These are phyloP conservation scores for Incumbomyces delicatus DNA, from an alignment of 2,329 filamentous ascomycete species.

Conservation along the genomic window DNA sequence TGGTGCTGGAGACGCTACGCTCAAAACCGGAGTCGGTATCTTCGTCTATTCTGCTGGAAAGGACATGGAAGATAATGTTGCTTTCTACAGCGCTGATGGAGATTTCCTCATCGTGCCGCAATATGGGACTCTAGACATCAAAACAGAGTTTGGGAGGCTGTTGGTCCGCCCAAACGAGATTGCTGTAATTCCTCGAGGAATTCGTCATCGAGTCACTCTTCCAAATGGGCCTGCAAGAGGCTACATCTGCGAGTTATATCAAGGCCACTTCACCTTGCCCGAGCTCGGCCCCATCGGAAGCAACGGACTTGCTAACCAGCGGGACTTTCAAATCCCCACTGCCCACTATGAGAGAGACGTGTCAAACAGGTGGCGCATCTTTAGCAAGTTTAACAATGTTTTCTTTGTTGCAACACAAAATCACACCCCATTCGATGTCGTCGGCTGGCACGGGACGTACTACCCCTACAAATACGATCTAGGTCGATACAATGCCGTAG, in stretches of 20 bases:
- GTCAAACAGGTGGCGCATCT: conserved; percentile 34
- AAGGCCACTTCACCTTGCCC: conserved; percentile 54
- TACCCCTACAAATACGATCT: conserved; percentile 34
- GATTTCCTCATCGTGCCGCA: conserved; percentile 59
- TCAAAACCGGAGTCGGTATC: conserved; percentile 47
- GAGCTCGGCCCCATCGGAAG: conserved; percentile 58
- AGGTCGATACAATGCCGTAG: conserved; percentile 32
- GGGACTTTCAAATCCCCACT: conserved; percentile 56
- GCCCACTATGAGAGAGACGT: conserved; percentile 48
- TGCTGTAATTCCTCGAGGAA: conserved; percentile 55
- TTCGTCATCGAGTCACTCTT: conserved; percentile 52
- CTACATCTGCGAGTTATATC: conserved; percentile 59
- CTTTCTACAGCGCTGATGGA: conserved; percentile 55
- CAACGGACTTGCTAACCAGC: conserved; percentile 54
- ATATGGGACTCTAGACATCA: conserved; percentile 55
- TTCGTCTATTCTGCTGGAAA: conserved; percentile 48
- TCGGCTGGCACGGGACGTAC: conserved; percentile 64
- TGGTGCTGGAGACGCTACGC: conserved; percentile 47
- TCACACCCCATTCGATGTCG: conserved; percentile 61
- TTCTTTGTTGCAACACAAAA: conserved; percentile 52
- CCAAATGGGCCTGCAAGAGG: conserved; percentile 50
- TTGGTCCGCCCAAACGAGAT: conserved; percentile 60
- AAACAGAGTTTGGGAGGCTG: conserved; percentile 56
- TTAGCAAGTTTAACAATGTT: conserved; percentile 53
- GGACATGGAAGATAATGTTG: conserved; percentile 43